These are phyloP conservation scores for Wickerhamomyces rabaulensis DNA, from an alignment of 805 yeast genomes.

Conservation along the genomic window DNA sequence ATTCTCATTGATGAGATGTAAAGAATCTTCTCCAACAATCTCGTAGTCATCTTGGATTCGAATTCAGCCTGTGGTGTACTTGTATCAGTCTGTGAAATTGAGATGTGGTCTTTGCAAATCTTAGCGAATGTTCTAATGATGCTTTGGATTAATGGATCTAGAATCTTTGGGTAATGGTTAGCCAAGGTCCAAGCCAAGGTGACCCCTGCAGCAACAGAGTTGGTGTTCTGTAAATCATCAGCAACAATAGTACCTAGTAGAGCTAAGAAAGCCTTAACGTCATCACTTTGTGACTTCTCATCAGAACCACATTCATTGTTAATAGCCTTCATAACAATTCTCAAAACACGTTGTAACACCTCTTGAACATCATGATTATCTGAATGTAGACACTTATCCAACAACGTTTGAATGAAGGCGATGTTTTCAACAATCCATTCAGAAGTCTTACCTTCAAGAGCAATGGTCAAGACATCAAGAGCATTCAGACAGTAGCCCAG, in stretches of 20 bases:
- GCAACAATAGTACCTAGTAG: slow-evolving; percentile 63
- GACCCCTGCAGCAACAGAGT: slow-evolving; percentile 83
- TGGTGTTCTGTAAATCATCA: slow-evolving; percentile 69
- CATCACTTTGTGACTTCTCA: slow-evolving; percentile 55
- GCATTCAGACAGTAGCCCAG: slow-evolving; percentile 85
- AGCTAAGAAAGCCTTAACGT: slow-evolving; percentile 54
- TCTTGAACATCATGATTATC: slow-evolving; percentile 86
- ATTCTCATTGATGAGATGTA: slow-evolving; percentile 77
- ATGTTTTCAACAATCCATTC: slow-evolving; percentile 78
- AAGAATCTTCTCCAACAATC: slow-evolving; percentile 67
- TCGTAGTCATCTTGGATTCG: slow-evolving; percentile 78
- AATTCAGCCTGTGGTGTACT: slow-evolving; percentile 41
- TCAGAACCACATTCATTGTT: slow-evolving; percentile 38
- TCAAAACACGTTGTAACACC: slow-evolving; percentile 68
- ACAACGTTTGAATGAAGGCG: slow-evolving; percentile 59
- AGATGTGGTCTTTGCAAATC: slow-evolving; percentile 82
- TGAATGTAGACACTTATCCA: slow-evolving; percentile 77
- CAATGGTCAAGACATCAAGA: slow-evolving; percentile 79
- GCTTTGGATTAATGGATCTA: slow-evolving; percentile 71
- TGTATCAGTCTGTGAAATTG: slow-evolving; percentile 39
- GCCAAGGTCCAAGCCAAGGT: slow-evolving; percentile 80
- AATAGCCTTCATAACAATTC: slow-evolving; percentile 64
- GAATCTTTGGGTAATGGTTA: slow-evolving; percentile 61
- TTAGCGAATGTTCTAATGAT: slow-evolving; percentile 86
- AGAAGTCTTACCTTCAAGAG: slow-evolving; percentile 68